Conservation (phyloP, 2,329 filamentous ascomycete species). For the Fusarium longipes region DNA sequence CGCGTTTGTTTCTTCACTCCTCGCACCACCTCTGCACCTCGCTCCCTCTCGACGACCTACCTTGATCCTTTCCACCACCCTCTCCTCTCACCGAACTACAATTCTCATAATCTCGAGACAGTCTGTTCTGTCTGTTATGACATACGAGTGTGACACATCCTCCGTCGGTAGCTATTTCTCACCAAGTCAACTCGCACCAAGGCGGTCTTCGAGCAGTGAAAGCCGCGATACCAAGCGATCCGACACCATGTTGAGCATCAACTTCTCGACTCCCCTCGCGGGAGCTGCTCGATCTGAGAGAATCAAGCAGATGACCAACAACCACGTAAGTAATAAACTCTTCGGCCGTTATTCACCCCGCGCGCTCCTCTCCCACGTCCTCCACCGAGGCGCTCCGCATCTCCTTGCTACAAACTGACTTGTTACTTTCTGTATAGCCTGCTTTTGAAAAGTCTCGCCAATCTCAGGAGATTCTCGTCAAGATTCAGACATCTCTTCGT, state of each 20-base stretch:
- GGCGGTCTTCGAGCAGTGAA: conserved; percentile 36
- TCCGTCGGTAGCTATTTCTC: conserved; percentile 19
- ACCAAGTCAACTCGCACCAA: conserved; percentile 19
- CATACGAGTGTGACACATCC: conserved; percentile 12
- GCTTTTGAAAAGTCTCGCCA: conserved; percentile 51
- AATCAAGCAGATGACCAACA: conserved; percentile 54
- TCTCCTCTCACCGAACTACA: neutral
- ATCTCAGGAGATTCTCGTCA: conserved; percentile 53
- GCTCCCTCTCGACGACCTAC: neutral
- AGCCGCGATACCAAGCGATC: conserved; percentile 26
- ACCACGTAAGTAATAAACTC: conserved; percentile 50
- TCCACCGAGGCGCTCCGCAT: neutral
- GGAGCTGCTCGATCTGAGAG: conserved; percentile 52
- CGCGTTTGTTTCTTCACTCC: conserved; percentile 20
- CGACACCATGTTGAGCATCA: conserved; percentile 52
- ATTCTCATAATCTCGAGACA: neutral
- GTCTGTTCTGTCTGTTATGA: conserved; percentile 24
- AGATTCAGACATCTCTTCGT: conserved; percentile 54
- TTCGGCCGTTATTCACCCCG: neutral
- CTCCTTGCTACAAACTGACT: neutral
- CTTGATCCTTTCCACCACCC: neutral
- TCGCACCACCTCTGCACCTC: neutral
- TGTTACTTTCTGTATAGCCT: conserved; percentile 39
- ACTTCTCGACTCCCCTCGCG: conserved; percentile 55
- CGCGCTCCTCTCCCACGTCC: neutral